phyloP scores from a whole-genome alignment of 768 basidiomycete genomes.

The Mycena olivaceomarginata region DNA sequence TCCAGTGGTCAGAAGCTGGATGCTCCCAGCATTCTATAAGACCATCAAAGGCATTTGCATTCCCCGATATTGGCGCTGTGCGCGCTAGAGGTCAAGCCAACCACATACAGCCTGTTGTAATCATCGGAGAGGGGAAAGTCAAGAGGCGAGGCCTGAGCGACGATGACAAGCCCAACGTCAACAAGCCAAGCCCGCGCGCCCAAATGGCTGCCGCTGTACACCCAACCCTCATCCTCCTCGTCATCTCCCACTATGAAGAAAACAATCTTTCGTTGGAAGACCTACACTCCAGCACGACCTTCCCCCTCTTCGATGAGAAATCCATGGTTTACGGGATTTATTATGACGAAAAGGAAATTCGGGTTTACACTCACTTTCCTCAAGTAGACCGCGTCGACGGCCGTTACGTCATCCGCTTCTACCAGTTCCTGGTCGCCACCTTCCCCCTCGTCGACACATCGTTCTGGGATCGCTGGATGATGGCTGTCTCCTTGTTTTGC shows the following conservation, averaged over 20 bases:
- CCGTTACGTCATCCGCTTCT: background rate
- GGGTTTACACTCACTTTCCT: conserved; percentile 15
- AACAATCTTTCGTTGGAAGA: background rate
- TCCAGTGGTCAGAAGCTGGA: no score
- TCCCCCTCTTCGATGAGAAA: conserved; percentile 5
- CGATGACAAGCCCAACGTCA: background rate
- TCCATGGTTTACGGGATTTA: conserved; percentile 18
- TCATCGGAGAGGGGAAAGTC: conserved; percentile 24
- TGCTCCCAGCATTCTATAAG: no score
- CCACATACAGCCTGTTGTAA: conserved; percentile 14
- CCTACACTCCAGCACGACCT: background rate
- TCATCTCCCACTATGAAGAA: conserved; percentile 16
- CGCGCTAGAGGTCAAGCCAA: background rate
- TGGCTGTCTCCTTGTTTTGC: conserved; percentile 11
- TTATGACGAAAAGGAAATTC: conserved; percentile 1
- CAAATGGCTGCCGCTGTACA: conserved; percentile 33
- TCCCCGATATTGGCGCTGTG: conserved; percentile 21
- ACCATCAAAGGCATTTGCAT: no score
- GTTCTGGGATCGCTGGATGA: background rate
- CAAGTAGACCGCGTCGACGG: background rate
- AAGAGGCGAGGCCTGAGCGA: background rate
- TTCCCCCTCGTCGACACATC: conserved; percentile 4
- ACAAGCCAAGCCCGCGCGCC: conserved; percentile 8
- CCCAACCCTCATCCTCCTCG: conserved; percentile 28
- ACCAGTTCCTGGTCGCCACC: conserved; percentile 2